These are phyloP conservation scores for Ganoderma lucidum DNA, from an alignment of 1,284 basidiomycete genomes.

Conservation along the genomic window DNA sequence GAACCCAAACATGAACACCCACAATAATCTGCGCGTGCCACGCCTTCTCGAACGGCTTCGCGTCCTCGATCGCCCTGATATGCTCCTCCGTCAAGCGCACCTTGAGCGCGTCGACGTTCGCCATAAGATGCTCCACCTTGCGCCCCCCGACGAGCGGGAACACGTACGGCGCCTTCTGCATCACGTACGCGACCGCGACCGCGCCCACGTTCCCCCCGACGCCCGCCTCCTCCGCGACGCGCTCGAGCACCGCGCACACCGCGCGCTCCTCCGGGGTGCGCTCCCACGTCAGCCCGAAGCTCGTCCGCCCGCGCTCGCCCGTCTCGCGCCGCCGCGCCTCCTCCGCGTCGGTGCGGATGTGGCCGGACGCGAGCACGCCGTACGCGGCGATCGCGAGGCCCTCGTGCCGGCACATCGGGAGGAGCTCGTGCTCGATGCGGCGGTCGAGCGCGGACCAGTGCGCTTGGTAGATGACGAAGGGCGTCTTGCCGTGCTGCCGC, in stretches of 20 bases:
- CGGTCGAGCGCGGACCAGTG: slow-evolving; percentile 53
- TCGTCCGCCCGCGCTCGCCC: slow-evolving; percentile 43
- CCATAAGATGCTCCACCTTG: slow-evolving; percentile 48
- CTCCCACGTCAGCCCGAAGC: slow-evolving; percentile 39
- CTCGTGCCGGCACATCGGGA: slow-evolving; percentile 55
- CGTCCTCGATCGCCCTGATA: slow-evolving; percentile 50
- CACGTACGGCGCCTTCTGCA: slow-evolving; percentile 28
- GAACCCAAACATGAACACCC: slow-evolving; percentile 28
- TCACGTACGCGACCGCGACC: slow-evolving; percentile 40
- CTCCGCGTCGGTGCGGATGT: slow-evolving; percentile 40
- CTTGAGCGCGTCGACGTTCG: slow-evolving; percentile 55
- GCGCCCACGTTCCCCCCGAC: slow-evolving; percentile 28
- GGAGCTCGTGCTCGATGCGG: slow-evolving; percentile 58
- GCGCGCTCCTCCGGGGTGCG: slow-evolving; percentile 25
- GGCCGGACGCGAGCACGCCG: slow-evolving; percentile 29
- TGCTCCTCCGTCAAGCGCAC: slow-evolving; percentile 51
- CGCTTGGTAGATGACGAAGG: slow-evolving; percentile 60
- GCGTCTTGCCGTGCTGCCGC: slow-evolving; percentile 51
- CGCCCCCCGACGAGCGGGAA: slow-evolving; percentile 25
- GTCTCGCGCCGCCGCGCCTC: slow-evolving; percentile 35
- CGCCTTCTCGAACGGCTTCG: slow-evolving; percentile 45
- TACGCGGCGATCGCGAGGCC: slow-evolving; percentile 42
- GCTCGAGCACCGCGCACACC: slow-evolving; percentile 25
- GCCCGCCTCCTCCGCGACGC: slow-evolving; percentile 31
- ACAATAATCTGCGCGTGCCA: slow-evolving; percentile 54